phyloP scores from a whole-genome alignment of 225 moss, liverwort and hornwort species.

The Pseudoscleropodium purum region DNA sequence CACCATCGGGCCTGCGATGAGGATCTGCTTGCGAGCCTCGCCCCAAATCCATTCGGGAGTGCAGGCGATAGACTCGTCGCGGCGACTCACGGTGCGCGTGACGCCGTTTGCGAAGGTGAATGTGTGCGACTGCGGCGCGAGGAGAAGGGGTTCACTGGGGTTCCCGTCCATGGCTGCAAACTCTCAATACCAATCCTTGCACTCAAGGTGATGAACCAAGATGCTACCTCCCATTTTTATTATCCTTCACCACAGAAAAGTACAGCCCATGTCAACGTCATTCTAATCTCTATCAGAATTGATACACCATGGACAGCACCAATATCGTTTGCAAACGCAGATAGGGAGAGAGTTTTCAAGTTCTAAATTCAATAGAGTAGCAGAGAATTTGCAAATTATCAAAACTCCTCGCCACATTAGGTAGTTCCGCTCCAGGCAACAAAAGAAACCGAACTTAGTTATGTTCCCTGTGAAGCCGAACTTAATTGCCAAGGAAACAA shows the following conservation, averaged over 20 bases:
- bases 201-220: not conserved
- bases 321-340: not conserved
- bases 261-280: not conserved
- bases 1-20: slow-evolving; percentile 59
- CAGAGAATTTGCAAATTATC: not conserved
- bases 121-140: not conserved
- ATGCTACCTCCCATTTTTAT: not conserved
- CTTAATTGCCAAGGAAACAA: not conserved
- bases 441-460: not conserved
- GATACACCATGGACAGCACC: not conserved
- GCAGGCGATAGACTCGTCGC: slow-evolving; percentile 13
- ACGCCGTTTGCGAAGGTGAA: slow-evolving; percentile 24
- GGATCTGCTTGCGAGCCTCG: slow-evolving; percentile 33
- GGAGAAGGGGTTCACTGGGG: not conserved
- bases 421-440: not conserved
- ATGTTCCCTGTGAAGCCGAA: not conserved
- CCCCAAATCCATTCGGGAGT: slow-evolving; percentile 32
- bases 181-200: not conserved
- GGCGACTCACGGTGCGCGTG: slow-evolving; percentile 14
- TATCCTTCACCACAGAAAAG: not conserved
- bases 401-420: not conserved
- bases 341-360: no score
- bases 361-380: not conserved
- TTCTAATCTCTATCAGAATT: not conserved
- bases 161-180: not conserved